Evolutionary conservation across 208 protist species (phyloP).

Genomic region (Crithidia brevicula): DNA sequence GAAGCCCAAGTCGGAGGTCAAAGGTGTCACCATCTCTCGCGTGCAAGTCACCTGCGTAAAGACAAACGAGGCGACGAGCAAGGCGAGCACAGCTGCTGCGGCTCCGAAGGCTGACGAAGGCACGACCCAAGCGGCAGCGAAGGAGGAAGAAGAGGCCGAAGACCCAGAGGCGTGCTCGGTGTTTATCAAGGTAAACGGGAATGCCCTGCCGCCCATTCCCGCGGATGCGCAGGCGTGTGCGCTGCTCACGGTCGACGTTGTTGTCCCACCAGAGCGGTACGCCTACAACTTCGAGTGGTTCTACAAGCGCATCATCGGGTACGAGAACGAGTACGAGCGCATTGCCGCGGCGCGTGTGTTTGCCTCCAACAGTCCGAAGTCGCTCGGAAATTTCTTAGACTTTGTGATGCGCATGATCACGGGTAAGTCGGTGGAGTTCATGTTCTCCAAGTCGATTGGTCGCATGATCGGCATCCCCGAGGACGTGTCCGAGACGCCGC

Average conservation of each 20-base stretch:
- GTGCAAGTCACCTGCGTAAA: slow-evolving; percentile 29
- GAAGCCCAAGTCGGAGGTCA: slow-evolving; percentile 9
- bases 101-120: no score
- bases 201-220: slow-evolving; percentile 46
- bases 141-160: slow-evolving; percentile 1
- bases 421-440: slow-evolving; percentile 59
- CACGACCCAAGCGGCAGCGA: no score
- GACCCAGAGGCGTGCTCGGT: slow-evolving; percentile 16
- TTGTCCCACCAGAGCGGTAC: slow-evolving; percentile 75
- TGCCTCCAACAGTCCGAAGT: slow-evolving; percentile 51
- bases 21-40: slow-evolving; percentile 13
- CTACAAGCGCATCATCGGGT: slow-evolving; percentile 74
- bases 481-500: slow-evolving; percentile 56
- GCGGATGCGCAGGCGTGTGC: slow-evolving; percentile 57
- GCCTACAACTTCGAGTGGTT: slow-evolving; percentile 74
- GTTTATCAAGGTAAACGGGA: slow-evolving; percentile 44
- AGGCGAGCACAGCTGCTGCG: background rate
- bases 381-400: slow-evolving; percentile 52
- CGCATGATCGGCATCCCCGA: slow-evolving; percentile 61
- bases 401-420: slow-evolving; percentile 78
- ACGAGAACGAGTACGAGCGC: slow-evolving; percentile 77
- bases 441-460: slow-evolving; percentile 48
- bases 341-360: slow-evolving; percentile 73
- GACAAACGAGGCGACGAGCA: background rate
- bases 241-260: slow-evolving; percentile 70